Conservation (phyloP, 805 yeast species). For the Schwanniomyces polymorphus region DNA sequence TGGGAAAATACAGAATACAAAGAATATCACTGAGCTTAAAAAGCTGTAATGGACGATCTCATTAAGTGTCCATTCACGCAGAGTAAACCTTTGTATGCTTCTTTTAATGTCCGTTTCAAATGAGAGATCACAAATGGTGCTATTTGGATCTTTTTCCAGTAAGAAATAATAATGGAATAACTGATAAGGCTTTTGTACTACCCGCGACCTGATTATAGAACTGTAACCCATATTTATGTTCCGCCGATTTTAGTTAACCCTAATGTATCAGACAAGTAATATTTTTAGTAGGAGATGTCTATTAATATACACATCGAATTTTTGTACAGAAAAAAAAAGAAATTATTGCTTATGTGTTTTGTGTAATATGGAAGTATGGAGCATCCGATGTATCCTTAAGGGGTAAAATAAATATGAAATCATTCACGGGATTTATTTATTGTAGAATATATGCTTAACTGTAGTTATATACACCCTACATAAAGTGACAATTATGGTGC, state of each 20-base stretch:
- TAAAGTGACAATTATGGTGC: no score
- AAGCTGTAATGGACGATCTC: conserved; percentile 58
- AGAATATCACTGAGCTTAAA: conserved; percentile 50
- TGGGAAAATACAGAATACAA: conserved; percentile 61
- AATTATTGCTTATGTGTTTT: background rate
- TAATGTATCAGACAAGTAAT: background rate
- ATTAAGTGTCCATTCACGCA: conserved; percentile 39
- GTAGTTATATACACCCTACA: no score
- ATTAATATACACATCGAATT: background rate
- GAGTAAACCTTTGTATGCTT: conserved; percentile 41
- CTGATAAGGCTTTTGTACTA: conserved; percentile 39
- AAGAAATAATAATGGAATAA: conserved; percentile 53
- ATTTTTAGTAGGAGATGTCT: background rate
- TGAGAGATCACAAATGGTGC: conserved; percentile 50
- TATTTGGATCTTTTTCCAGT: conserved; percentile 50
- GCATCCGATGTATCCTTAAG: background rate
- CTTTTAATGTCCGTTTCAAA: conserved; percentile 47
- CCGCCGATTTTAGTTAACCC: background rate
- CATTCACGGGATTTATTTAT: background rate
- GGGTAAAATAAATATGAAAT: background rate
- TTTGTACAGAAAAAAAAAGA: background rate
- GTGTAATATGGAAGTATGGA: background rate
- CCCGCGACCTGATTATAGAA: conserved; percentile 9
- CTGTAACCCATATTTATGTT: conserved; percentile 3
- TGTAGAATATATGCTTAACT: no score